Conservation (phyloP, 75 land plant species). For the Isoetes taiwanensis region DNA sequence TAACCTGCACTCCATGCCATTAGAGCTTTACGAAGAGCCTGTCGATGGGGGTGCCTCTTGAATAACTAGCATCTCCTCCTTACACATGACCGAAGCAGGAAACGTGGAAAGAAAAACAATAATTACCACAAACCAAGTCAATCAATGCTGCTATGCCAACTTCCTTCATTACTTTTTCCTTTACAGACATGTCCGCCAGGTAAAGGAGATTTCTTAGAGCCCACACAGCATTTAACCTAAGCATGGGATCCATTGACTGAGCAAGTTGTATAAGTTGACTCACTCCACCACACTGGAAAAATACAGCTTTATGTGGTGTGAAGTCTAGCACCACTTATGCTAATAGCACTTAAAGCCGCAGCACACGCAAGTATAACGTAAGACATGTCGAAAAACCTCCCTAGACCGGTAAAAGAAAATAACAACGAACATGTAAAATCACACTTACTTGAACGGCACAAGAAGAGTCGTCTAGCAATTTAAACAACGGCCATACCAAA, state of each 20-base stretch:
- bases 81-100: too few species aligned
- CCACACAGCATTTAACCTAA: constrained; percentile 67
- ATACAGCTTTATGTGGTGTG: constrained; percentile 39
- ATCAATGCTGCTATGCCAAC: constrained; percentile 43
- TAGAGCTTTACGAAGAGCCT: too few species aligned
- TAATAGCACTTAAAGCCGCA: constrained; percentile 73
- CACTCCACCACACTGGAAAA: constrained; percentile 50
- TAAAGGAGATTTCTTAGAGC: constrained; percentile 82
- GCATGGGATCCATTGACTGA: constrained; percentile 66
- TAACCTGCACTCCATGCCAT: too few species aligned
- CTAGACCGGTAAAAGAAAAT: background rate
- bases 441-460: constrained; percentile 58
- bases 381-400: too few species aligned
- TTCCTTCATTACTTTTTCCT: constrained; percentile 54
- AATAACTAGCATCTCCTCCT: too few species aligned
- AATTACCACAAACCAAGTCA: constrained; percentile 73
- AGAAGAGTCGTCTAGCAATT: constrained; percentile 51
- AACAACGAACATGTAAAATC: background rate
- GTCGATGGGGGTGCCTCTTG: too few species aligned
- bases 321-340: constrained; percentile 83
- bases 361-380: constrained; percentile 38
- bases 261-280: constrained; percentile 57
- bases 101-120: too few species aligned
- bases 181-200: constrained; percentile 46
- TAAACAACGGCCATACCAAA: constrained; percentile 43